Conservation (phyloP, 257 asterid genomes). For the Anisodus tanguticus region DNA sequence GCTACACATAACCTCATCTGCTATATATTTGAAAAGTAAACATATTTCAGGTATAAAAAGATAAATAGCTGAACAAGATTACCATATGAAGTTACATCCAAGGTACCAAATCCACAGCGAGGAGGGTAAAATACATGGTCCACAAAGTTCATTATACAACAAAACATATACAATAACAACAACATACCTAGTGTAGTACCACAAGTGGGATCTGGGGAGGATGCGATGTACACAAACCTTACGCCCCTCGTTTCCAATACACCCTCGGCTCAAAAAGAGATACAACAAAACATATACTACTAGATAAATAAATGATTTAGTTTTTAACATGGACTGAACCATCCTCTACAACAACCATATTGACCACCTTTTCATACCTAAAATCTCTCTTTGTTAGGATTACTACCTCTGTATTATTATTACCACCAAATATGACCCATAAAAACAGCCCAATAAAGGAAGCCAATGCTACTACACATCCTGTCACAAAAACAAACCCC, state of each 20-base stretch:
- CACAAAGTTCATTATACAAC: too few species aligned
- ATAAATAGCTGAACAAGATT: not conserved
- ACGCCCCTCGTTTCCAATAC: too few species aligned
- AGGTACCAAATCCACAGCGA: not conserved
- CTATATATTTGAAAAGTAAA: not conserved
- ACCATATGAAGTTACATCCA: not conserved
- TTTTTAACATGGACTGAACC: slow-evolving; percentile 47
- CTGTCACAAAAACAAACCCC: slow-evolving; percentile 63
- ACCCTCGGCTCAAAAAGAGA: too few species aligned
- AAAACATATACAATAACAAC: too few species aligned
- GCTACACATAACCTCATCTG: not conserved
- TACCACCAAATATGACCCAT: slow-evolving; percentile 49
- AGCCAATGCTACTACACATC: slow-evolving; percentile 55
- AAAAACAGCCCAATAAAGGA: slow-evolving; percentile 57
- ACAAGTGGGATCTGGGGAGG: too few species aligned
- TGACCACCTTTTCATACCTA: slow-evolving; percentile 66
- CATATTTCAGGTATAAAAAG: not conserved
- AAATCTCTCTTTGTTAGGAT: slow-evolving; percentile 57
- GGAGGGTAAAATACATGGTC: not conserved
- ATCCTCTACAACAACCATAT: slow-evolving; percentile 52
- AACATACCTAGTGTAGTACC: too few species aligned
- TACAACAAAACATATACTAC: slow-evolving; percentile 38
- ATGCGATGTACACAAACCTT: not conserved
- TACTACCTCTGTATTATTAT: slow-evolving; percentile 47
- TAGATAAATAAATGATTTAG: slow-evolving; percentile 37